Conservation (phyloP, 208 protist species). For the Trichomonas tenax region DNA sequence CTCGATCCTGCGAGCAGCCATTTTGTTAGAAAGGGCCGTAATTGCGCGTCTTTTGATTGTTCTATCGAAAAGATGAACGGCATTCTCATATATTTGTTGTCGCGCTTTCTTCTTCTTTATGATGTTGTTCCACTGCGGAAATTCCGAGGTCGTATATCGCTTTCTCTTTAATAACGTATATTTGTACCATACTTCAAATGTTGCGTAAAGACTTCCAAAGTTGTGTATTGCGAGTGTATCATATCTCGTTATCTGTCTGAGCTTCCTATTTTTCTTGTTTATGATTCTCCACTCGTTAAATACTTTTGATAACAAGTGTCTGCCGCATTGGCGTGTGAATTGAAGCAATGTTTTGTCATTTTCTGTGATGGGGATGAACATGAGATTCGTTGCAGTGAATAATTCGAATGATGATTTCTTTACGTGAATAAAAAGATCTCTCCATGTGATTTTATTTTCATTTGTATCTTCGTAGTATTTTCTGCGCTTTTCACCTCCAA, state of each 20-base stretch:
- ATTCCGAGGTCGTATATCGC: neutral
- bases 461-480: neutral
- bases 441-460: neutral
- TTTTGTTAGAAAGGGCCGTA: neutral
- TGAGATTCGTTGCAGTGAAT: neutral
- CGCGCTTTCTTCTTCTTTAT: neutral
- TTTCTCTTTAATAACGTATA: neutral
- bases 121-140: neutral
- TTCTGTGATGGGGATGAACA: neutral
- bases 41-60: neutral
- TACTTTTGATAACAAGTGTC: neutral
- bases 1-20: neutral
- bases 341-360: neutral
- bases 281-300: neutral
- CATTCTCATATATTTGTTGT: neutral
- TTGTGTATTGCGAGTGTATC: neutral
- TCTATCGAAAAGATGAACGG: neutral
- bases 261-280: neutral
- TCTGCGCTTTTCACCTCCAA: neutral
- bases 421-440: neutral
- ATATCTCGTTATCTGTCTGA: neutral
- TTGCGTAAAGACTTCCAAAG: neutral
- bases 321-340: neutral
- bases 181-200: neutral
- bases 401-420: neutral